Conservation (phyloP, 1,284 basidiomycete genomes). For the Kwoniella shivajii region DNA sequence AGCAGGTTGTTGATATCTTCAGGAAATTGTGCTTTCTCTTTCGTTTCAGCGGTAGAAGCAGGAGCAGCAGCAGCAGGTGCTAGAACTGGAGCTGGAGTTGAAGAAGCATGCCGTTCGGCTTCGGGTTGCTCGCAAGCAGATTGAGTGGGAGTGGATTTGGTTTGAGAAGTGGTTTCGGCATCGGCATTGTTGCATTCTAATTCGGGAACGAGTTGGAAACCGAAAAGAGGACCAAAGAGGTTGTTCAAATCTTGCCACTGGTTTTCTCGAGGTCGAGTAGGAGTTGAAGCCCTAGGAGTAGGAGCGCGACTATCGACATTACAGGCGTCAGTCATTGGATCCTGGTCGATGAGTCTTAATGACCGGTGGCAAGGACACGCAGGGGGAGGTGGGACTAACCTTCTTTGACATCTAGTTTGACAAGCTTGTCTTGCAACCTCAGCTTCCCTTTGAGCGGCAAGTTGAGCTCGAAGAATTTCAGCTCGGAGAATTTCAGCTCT, state of each 20-base stretch:
- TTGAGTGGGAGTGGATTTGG: conserved; percentile 10
- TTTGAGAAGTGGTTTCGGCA: conserved; percentile 14
- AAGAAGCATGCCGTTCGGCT: background rate
- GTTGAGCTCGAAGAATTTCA: conserved; percentile 4
- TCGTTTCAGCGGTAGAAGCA: conserved; percentile 5
- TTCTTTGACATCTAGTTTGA: conserved; percentile 14
- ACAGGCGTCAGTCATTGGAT: background rate
- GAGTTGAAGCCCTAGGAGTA: background rate
- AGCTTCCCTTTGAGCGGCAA: conserved; percentile 1
- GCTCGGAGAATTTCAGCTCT: conserved; percentile 2
- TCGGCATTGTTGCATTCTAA: background rate
- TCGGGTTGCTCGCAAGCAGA: conserved; percentile 1
- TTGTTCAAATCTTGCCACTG: conserved; percentile 37
- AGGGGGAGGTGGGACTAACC: conserved; percentile 14
- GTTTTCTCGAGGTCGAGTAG: conserved; percentile 1
- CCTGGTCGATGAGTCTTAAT: background rate
- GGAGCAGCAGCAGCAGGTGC: background rate
- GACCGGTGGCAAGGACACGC: background rate
- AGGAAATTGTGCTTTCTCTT: conserved; percentile 23
- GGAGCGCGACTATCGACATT: conserved; percentile 1
- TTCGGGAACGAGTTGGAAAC: conserved; percentile 37
- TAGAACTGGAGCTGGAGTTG: conserved; percentile 9
- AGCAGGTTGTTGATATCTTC: conserved; percentile 47
- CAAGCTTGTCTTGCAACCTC: conserved; percentile 1
- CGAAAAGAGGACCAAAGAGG: conserved; percentile 42